Percentiles rank a stretch among this genome's conserved stretches.
phyloP scores from a whole-genome alignment of 306 rosid genomes.

The Prinsepia uniflora region DNA sequence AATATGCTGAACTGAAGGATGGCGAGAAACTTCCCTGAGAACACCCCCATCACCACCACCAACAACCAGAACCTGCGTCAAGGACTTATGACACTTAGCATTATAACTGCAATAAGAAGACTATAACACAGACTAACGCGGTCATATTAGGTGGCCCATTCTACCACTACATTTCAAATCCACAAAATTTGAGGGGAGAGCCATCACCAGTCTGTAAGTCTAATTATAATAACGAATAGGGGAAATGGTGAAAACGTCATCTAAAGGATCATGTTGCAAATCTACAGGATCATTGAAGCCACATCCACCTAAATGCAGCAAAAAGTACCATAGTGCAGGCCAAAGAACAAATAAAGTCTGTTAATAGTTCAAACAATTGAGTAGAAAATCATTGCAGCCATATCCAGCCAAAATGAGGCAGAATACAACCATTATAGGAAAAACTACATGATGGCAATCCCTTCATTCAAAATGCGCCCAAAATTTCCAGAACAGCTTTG shows the following conservation, averaged over 20 bases:
- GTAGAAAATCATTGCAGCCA: constrained; percentile 1
- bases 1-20: constrained; percentile 76
- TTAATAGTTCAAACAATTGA: background rate
- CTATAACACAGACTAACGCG: background rate
- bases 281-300: background rate
- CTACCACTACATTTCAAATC: background rate
- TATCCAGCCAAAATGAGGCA: background rate
- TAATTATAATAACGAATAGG: background rate
- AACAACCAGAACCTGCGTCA: constrained; percentile 80
- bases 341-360: background rate
- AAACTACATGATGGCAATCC: background rate
- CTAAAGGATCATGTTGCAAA: background rate
- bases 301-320: background rate
- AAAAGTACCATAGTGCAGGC: background rate
- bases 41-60: constrained; percentile 99
- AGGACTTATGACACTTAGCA: constrained; percentile 9
- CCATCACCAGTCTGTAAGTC: background rate
- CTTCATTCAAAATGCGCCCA: too few species aligned
- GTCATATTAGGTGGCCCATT: background rate
- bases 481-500: background rate
- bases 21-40: constrained; percentile 86
- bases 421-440: background rate
- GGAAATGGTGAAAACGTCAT: background rate
- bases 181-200: background rate
- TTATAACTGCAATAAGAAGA: background rate